Percentiles rank a stretch among this genome's conserved stretches.
phyloP scores from a whole-genome alignment of 805 yeast species.

The Lipomyces yamadae region DNA sequence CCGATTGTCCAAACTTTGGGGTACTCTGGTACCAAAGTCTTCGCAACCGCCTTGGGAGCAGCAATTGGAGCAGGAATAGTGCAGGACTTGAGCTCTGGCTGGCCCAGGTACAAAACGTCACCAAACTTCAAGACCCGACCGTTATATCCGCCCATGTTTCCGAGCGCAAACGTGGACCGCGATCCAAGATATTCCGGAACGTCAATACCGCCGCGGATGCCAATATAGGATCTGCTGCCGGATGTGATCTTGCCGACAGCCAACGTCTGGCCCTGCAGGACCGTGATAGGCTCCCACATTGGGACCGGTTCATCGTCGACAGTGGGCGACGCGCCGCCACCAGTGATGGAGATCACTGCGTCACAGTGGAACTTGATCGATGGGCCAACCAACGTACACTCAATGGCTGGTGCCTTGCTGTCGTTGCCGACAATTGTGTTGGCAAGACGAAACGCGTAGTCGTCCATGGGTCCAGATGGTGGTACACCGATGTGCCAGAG shows the following conservation, averaged over 20 bases:
- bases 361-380: slow-evolving; percentile 81
- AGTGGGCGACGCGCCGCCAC: slow-evolving; percentile 75
- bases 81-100: slow-evolving; percentile 69
- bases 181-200: slow-evolving; percentile 93
- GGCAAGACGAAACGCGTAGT: slow-evolving; percentile 85
- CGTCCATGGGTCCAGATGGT: slow-evolving; percentile 98
- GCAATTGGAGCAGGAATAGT: slow-evolving; percentile 73
- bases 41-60: slow-evolving; percentile 65
- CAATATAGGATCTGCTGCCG: slow-evolving; percentile 90
- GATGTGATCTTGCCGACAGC: slow-evolving; percentile 76
- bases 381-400: slow-evolving; percentile 87
- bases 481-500: slow-evolving; percentile 94
- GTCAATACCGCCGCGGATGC: slow-evolving; percentile 91
- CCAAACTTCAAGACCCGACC: slow-evolving; percentile 92
- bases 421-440: slow-evolving; percentile 90
- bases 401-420: slow-evolving; percentile 82
- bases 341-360: slow-evolving; percentile 78
- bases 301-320: slow-evolving; percentile 62
- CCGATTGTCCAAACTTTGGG: slow-evolving; percentile 78
- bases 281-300: slow-evolving; percentile 74
- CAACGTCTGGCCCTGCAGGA: slow-evolving; percentile 76
- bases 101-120: slow-evolving; percentile 86
- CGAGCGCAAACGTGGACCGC: slow-evolving; percentile 94
- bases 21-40: slow-evolving; percentile 59
- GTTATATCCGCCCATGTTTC: slow-evolving; percentile 88